Evolutionary conservation across 1,139 yeast genomes (phyloP).

Genomic region (Taiozyma sp.): DNA sequence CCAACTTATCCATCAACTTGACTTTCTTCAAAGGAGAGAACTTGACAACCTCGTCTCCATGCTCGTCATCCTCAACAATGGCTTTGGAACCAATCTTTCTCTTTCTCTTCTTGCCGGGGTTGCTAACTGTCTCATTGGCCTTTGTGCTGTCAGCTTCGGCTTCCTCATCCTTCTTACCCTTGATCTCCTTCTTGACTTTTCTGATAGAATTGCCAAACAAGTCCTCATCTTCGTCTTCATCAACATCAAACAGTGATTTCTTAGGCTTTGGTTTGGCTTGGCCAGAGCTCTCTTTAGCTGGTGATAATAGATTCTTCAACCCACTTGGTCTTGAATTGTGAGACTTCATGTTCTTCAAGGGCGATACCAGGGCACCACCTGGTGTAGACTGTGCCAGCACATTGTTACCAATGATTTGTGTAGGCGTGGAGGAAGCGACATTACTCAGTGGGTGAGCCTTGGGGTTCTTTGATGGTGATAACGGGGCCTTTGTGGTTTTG

Average conservation of each 20-base stretch:
- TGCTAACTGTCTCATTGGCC: neutral
- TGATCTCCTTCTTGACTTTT: conserved; percentile 7
- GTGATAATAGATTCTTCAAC: conserved; percentile 20
- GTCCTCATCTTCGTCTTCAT: conserved; percentile 25
- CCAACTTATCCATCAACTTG: conserved; percentile 20
- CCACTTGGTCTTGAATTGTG: conserved; percentile 17
- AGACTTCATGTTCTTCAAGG: conserved; percentile 9
- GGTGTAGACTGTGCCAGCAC: conserved; percentile 24
- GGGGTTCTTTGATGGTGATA: conserved; percentile 8
- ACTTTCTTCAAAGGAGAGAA: conserved; percentile 21
- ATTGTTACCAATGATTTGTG: conserved; percentile 1
- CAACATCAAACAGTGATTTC: conserved; percentile 23
- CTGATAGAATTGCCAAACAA: conserved; percentile 16
- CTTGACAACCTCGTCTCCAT: conserved; percentile 10
- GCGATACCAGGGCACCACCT: conserved; percentile 12
- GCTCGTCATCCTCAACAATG: conserved; percentile 18
- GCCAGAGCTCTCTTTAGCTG: conserved; percentile 6
- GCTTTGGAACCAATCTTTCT: conserved; percentile 17
- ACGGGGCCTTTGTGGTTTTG: conserved; percentile 10
- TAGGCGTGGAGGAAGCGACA: conserved; percentile 11
- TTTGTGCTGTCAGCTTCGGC: neutral
- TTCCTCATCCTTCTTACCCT: neutral
- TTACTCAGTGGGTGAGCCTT: conserved; percentile 4
- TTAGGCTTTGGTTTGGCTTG: neutral
- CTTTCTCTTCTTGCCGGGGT: conserved; percentile 15